Conservation (phyloP, 495 filamentous ascomycete genomes). For the Penicillium roqueforti region DNA sequence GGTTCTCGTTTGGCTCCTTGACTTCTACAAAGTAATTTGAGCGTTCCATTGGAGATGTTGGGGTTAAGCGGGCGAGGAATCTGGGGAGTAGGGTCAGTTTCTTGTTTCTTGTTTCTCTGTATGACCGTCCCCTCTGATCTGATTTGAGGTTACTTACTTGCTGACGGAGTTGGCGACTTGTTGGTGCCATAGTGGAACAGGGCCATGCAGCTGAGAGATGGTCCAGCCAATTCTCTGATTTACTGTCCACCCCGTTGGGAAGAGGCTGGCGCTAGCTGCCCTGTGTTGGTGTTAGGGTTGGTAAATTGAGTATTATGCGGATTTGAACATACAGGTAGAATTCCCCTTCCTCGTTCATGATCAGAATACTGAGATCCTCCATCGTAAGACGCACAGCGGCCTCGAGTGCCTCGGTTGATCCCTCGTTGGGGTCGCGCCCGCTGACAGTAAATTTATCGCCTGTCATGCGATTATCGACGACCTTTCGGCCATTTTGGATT, state of each 20-base stretch:
- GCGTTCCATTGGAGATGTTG: constrained; percentile 48
- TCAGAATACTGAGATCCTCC: constrained; percentile 55
- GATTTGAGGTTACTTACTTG: constrained; percentile 37
- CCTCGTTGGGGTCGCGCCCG: constrained; percentile 22
- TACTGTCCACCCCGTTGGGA: constrained; percentile 55
- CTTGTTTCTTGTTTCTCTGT: background rate
- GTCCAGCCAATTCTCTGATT: constrained; percentile 52
- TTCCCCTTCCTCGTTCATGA: constrained; percentile 45
- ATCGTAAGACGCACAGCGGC: constrained; percentile 53
- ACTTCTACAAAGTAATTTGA: constrained; percentile 53
- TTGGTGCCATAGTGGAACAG: constrained; percentile 52
- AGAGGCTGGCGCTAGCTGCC: constrained; percentile 54
- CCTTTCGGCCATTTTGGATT: constrained; percentile 23
- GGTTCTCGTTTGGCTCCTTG: constrained; percentile 38
- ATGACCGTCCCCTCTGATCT: background rate
- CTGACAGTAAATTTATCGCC: constrained; percentile 44
- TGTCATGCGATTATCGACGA: constrained; percentile 47
- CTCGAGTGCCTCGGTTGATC: constrained; percentile 46
- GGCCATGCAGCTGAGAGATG: constrained; percentile 48
- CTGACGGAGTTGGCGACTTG: constrained; percentile 49
- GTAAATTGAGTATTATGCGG: background rate
- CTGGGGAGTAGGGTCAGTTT: constrained; percentile 21
- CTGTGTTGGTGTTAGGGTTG: constrained; percentile 20
- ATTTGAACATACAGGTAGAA: constrained; percentile 45
- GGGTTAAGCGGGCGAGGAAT: constrained; percentile 46